Base-by-base conservation (phyloP, 768 basidiomycete genomes). In the Auriscalpium vulgare region DNA sequence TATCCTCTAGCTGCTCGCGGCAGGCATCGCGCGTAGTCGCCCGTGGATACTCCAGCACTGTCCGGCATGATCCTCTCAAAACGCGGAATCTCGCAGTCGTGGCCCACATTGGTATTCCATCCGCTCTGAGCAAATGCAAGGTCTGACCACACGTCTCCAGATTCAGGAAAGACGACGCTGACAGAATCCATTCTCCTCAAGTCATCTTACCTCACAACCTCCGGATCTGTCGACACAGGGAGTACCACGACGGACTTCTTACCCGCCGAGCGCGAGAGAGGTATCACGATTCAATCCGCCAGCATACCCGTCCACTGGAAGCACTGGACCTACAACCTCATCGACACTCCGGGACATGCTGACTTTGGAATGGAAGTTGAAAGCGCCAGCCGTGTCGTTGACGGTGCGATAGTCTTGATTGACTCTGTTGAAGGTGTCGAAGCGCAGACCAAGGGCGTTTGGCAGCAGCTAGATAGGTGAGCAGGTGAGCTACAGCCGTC, bases 361-460 rank as follows among this genome's bases (percentile, higher is more conserved):
- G 91, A 95, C 68, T 95, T 95, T 70, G 91, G 91, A n/a, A 93
- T 94, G 91, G 91, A 95, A 65, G 92, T 95, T 29, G 92, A 94
- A 70, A 89, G 91, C 64, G 92, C 92, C 8, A 93, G 91, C 65
- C 83, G 91, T 34, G 87, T 95, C 14, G 82, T 93, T 4, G 91
- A 95, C 60, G 92, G 91, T 55, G 91, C 91, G 14, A 84, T 95
- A 34, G 88, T 95, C 35, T 70, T 95, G 36, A 81, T 95, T 46
- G 91, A 95, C 70, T 88, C 91, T 0, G 91, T 95, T 0, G 91
- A 94, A 70, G 91, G 91, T 8, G 91, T 94, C 6, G 91, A 94
- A 68, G 83, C 89, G 10, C 91, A 95, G 66, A 95, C 92, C 0
- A 86, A 83, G 68, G 89, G 88, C 44, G 92, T 95, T 47, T 94